Evolutionary conservation across 306 rosid genomes (phyloP), one percentile per base, ranked within the genome.

Genomic region (Astragalus glycyphyllos): DNA sequence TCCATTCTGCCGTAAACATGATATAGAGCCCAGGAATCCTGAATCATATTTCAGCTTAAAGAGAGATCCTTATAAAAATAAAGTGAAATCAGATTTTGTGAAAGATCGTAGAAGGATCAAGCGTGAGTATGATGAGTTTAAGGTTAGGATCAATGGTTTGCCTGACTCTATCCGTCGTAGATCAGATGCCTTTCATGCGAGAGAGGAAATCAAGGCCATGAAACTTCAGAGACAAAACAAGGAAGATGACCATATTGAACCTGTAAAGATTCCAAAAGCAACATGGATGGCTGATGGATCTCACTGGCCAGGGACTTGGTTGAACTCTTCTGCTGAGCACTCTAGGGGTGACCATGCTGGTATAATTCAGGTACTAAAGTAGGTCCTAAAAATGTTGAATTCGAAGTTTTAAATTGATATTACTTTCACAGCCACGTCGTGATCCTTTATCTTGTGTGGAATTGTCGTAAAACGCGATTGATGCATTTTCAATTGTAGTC

Each of bases 251-350:
- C 90, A 86, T 14, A 34, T 83, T 11, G 97, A 93, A 77, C 56
- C 75, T 72, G 84, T 83, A 20, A 93, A 93, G 80, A 83, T 93
- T 77, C 78, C 90, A 16, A 93, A 93, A 79, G 98, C 98, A 29
- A 93, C 98, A 62, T 93, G 98, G 98, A 93, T 93, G 98, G 97
- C 98, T 78, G 97, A 93, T 84, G 96, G 94, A 66, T 88, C 98
- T 63, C 92, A 93, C 50, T 93, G 98, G 98, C 98, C 98, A 1
- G 98, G 98, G 78, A 93, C 98, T 79, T 93, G 98, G 98, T 79
- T 90, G 79, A 75, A 8, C 65, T 48, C 97, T 78, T 65, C 89
- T 58, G 0, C 94, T 59, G 98, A 93, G 77, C 97, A 93, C 79
- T 73, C 94, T 11, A 88, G 38, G 53, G 92, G 96, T 58, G 98